phyloP scores from a whole-genome alignment of 2,329 filamentous ascomycete genomes.

The Ceratocystis alfenasii region DNA sequence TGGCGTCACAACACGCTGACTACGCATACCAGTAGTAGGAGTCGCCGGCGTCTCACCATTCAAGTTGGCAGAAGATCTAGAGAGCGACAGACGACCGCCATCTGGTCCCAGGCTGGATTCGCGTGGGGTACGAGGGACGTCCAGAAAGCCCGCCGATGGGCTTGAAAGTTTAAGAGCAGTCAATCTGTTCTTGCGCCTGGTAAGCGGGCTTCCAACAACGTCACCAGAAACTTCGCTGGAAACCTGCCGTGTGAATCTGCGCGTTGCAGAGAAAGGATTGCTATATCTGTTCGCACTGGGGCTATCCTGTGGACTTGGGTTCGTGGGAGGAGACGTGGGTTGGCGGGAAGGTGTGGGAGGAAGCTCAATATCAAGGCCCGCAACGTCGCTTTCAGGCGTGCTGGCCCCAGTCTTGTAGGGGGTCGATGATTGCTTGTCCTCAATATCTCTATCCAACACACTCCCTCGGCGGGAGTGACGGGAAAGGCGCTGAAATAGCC shows the following conservation, averaged over 20 bases:
- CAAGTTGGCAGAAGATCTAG: conserved; percentile 36
- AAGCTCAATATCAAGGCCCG: conserved; percentile 43
- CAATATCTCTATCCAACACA: conserved; percentile 68
- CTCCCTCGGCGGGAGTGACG: conserved; percentile 48
- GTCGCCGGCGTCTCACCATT: conserved; percentile 52
- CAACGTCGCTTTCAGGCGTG: conserved; percentile 11
- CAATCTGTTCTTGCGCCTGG: conserved; percentile 18
- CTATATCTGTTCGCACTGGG: conserved; percentile 38
- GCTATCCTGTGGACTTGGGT: conserved; percentile 34
- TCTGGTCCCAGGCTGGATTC: conserved; percentile 66
- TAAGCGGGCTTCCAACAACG: conserved; percentile 12
- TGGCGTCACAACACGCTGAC: conserved; percentile 46
- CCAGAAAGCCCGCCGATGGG: conserved; percentile 15
- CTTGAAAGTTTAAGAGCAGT: conserved; percentile 18
- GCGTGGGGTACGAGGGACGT: conserved; percentile 61
- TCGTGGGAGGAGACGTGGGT: conserved; percentile 38
- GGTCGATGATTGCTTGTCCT: conserved; percentile 45
- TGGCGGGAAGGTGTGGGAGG: conserved; percentile 87
- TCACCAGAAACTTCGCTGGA: conserved; percentile 24
- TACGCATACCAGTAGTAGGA: conserved; percentile 49
- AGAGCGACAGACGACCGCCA: conserved; percentile 72
- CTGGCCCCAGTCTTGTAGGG: conserved; percentile 19
- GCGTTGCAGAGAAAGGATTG: conserved; percentile 33
- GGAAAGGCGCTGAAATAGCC: conserved; percentile 51
- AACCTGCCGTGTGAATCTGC: conserved; percentile 27